Base-by-base conservation (phyloP, 208 protist species). In the Acanthamoeba healyi region DNA sequence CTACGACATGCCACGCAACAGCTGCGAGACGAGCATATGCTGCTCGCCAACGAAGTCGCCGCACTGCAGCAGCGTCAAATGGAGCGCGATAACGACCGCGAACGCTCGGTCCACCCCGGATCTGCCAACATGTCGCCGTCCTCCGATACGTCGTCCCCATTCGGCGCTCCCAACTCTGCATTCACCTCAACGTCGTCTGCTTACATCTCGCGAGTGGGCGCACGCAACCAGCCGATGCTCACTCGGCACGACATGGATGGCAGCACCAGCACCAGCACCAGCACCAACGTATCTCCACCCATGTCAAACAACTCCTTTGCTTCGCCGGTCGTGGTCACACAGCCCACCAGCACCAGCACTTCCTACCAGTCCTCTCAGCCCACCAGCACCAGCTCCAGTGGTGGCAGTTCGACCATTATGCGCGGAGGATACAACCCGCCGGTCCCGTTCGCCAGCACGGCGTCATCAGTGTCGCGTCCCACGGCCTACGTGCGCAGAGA, bases 11-110 rank as follows among this genome's bases (percentile, higher is more conserved):
- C 72, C 9, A 82, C 72, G 38, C 72, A 82, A 51, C 72, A 82
- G 38, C 42, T 82, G 32, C 72, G 72, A 15, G 72, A 82, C 24
- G 72, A 82, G 26, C 72, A 82, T 38, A 82, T 82, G 72, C 72
- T 82, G 4, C 72, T 82, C 72, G 72, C 72, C 72, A 82, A 82
- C 42, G 72, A 82, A 38, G 72, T 82, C 22, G 72, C 72, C 24
- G 72, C 72, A 5, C 42, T 82, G 38, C 72, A 82, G 72, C 72
- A 82, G 72, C 34, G 72, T 14, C 72, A 82, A 29, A 3, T 38
- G 26, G 72, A 82, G 38, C 70, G 70, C n/a, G 58, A 67, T 24
- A 40, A 32, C 17, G 42, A 82, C 38, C 72, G 72, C 24, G 72
- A 82, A 19, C 72, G 42, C 12, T 14, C 72, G 42, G 40, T 38